phyloP scores from a whole-genome alignment of 2,329 filamentous ascomycete genomes.

The Gyromitra esculenta region DNA sequence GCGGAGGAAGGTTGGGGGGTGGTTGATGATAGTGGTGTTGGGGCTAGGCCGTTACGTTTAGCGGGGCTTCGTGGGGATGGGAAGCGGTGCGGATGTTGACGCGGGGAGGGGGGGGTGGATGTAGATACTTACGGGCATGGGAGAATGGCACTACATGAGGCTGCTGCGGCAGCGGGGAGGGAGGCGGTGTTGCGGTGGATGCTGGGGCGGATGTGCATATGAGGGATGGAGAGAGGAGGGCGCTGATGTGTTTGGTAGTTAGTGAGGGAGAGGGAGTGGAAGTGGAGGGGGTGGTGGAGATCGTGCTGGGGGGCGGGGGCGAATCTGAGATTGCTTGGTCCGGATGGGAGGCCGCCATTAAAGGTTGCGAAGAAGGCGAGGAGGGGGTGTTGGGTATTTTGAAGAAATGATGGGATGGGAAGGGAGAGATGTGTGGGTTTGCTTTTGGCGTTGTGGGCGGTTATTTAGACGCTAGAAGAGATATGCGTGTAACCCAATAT shows the following conservation, averaged over 20 bases:
- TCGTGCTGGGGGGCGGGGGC: neutral
- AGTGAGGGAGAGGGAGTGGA: neutral
- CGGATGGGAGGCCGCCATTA: no score
- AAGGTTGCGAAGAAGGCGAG: neutral
- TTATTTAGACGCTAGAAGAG: neutral
- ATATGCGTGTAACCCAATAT: neutral
- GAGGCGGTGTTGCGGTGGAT: conserved; percentile 38
- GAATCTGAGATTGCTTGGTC: neutral
- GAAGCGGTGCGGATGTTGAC: conserved; percentile 38
- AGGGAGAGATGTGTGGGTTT: neutral
- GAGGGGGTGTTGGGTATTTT: neutral
- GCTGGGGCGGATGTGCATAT: conserved; percentile 31
- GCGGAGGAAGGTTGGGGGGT: neutral
- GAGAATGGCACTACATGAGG: conserved; percentile 49
- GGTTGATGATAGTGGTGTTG: neutral
- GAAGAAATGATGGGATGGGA: neutral
- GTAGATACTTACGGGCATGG: conserved; percentile 16
- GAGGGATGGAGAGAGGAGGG: conserved; percentile 21
- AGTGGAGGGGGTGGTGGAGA: neutral
- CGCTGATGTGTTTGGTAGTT: conserved; percentile 33
- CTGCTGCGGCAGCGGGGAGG: conserved; percentile 40
- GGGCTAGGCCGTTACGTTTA: neutral
- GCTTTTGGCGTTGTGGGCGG: neutral
- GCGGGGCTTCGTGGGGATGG: neutral
- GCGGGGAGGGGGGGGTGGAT: conserved; percentile 48